Evolutionary conservation across 148 eudicot genomes (phyloP).

Genomic region (Hydrangea macrophylla): DNA sequence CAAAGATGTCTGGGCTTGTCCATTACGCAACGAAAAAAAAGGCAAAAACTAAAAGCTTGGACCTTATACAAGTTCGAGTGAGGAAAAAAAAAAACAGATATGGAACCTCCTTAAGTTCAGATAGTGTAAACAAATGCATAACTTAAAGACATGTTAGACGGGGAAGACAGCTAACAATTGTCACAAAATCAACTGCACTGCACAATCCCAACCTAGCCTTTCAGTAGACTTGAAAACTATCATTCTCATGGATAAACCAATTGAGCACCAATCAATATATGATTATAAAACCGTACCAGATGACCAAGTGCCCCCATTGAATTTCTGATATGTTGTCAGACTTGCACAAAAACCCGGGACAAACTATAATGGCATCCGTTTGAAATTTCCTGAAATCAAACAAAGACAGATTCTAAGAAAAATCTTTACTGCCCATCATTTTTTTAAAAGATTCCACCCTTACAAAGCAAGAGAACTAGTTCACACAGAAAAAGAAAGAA

Average conservation of each 20-base stretch:
- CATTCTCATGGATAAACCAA: not conserved
- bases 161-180: conserved; percentile 11
- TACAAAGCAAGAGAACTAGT: not conserved
- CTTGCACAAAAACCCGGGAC: conserved; percentile 15
- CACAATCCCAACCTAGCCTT: conserved; percentile 13
- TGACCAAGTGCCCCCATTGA: conserved; percentile 5
- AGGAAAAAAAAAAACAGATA: not conserved
- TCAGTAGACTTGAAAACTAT: conserved; percentile 6
- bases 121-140: not conserved
- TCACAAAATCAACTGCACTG: conserved; percentile 5
- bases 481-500: not conserved
- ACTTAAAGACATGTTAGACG: not conserved
- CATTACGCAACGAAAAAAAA: not conserved
- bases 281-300: conserved; percentile 3
- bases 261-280: not conserved
- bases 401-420: not conserved
- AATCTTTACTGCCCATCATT: too few relatives aligned
- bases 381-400: conserved; percentile 12
- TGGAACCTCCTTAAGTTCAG: not conserved
- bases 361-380: not conserved
- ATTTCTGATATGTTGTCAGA: not conserved
- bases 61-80: not conserved
- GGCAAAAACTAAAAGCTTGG: not conserved
- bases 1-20: not conserved
- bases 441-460: not conserved